These are phyloP conservation scores for Phylloporus sp. DNA, from an alignment of 768 basidiomycete genomes.

Conservation along the genomic window DNA sequence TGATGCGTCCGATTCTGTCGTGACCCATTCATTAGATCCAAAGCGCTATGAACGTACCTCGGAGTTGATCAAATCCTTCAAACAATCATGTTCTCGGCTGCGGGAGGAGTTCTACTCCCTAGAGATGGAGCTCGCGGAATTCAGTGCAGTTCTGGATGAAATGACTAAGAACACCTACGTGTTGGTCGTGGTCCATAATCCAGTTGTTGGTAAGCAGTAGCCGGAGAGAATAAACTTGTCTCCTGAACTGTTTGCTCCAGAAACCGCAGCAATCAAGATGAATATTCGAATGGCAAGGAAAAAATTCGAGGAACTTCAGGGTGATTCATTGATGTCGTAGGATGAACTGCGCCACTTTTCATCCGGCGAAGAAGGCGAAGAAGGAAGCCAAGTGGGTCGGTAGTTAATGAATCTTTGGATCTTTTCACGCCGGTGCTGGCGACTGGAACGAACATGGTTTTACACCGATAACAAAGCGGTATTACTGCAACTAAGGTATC, in stretches of 20 bases:
- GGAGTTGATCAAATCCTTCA: slow-evolving; percentile 94
- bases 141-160: slow-evolving; percentile 86
- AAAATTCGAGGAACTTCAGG: slow-evolving; percentile 89
- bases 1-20: slow-evolving; percentile 29
- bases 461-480: neutral
- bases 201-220: slow-evolving; percentile 64
- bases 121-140: slow-evolving; percentile 81
- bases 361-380: too few relatives aligned
- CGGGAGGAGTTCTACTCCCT: slow-evolving; percentile 82
- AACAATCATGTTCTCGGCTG: slow-evolving; percentile 81
- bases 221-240: neutral
- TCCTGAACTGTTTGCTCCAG: slow-evolving; percentile 37
- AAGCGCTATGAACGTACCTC: slow-evolving; percentile 83
- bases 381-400: too few relatives aligned
- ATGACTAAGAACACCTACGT: slow-evolving; percentile 93
- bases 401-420: too few relatives aligned
- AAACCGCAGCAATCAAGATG: slow-evolving; percentile 81
- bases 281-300: slow-evolving; percentile 82
- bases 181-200: slow-evolving; percentile 83
- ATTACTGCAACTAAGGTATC: slow-evolving; percentile 11
- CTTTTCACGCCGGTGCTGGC: too few relatives aligned
- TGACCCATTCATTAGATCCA: slow-evolving; percentile 48
- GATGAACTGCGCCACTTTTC: too few relatives aligned
- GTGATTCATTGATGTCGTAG: slow-evolving; percentile 47
- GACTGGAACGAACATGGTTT: neutral